Evolutionary conservation across 805 yeast genomes (phyloP).

Genomic region (Metschnikowia cubensis): DNA sequence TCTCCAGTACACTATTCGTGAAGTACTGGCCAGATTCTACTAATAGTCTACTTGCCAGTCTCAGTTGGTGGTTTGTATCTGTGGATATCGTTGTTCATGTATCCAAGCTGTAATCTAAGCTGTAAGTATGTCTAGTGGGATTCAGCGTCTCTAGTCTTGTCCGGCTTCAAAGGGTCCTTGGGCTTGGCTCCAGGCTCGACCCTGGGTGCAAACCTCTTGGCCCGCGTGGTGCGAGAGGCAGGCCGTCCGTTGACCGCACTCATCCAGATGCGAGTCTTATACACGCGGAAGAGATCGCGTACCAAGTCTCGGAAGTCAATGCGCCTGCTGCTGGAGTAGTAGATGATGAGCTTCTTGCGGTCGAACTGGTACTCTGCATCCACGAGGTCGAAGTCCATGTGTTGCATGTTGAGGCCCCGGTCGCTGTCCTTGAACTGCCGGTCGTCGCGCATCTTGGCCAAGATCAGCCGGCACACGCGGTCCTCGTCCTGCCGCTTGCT

Average conservation of each 20-base stretch:
- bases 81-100: too few relatives aligned
- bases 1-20: too few relatives aligned
- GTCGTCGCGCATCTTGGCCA: slow-evolving; percentile 14
- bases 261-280: slow-evolving; percentile 79
- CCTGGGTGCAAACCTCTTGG: not conserved
- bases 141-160: not conserved
- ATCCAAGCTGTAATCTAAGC: too few relatives aligned
- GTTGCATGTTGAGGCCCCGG: slow-evolving; percentile 28
- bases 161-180: not conserved
- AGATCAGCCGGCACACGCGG: slow-evolving; percentile 56
- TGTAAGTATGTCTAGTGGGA: too few relatives aligned
- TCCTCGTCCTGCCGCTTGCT: slow-evolving; percentile 65
- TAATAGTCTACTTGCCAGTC: too few relatives aligned
- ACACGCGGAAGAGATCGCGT: slow-evolving; percentile 68
- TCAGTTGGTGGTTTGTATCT: too few relatives aligned
- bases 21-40: too few relatives aligned
- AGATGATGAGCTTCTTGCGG: slow-evolving; percentile 70
- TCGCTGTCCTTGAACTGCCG: not conserved
- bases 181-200: not conserved
- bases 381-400: slow-evolving; percentile 57
- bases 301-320: slow-evolving; percentile 72
- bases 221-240: slow-evolving; percentile 9
- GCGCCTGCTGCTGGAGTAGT: slow-evolving; percentile 49
- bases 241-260: slow-evolving; percentile 60
- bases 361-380: slow-evolving; percentile 83